Evolutionary conservation across 108 stramenopile species (phyloP), one percentile per base, ranked within the genome.

Genomic region (Asterionellopsis glacialis): DNA sequence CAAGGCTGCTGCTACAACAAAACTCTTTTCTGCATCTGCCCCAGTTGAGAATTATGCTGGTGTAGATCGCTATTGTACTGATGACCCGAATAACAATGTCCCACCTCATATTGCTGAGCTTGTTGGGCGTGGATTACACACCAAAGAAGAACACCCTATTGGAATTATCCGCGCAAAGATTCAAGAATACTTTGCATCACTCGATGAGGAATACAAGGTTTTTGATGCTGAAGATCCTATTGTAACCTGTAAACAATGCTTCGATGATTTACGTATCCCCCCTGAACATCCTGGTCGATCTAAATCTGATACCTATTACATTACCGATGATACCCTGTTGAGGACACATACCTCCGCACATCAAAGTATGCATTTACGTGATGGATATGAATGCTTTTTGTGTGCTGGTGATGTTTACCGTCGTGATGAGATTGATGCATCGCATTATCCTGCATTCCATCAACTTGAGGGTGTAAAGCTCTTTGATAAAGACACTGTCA

Each of bases 341-440:
- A 81, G 97, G 6, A 95, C 94, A 21, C 97, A 98, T 67, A 98
- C 97, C n/a, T 88, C 85, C 21, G 94, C 97, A 12, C 94, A 95
- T 54, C 97, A 98, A 67, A 89, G 81, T 24, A 73, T 87, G 19
- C 91, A 95, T 50, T 63, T 98, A 39, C 59, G 79, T n/a, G 69
- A 72, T 26, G 71, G 71, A 28, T 74, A 74, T 28, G 65, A 72
- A n/a, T 75, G 93, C 14, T 96, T 98, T 69, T 74, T 98, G 11
- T 87, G 84, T 49, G 80, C 92, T 5, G 97, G 96, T 19, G 90
- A 95, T 51, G 96, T 97, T 2, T 98, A 98, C 74, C 85, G 96
- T 16, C 67, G 90, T 14, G 97, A 98, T 72, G 95, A 96, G 56
- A 92, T 98, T 65, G 97, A 98, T 74, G 74, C 94, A 42, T 83